Evolutionary conservation across 169 alveolate species (phyloP).

Genomic region (Babesia sp.): DNA sequence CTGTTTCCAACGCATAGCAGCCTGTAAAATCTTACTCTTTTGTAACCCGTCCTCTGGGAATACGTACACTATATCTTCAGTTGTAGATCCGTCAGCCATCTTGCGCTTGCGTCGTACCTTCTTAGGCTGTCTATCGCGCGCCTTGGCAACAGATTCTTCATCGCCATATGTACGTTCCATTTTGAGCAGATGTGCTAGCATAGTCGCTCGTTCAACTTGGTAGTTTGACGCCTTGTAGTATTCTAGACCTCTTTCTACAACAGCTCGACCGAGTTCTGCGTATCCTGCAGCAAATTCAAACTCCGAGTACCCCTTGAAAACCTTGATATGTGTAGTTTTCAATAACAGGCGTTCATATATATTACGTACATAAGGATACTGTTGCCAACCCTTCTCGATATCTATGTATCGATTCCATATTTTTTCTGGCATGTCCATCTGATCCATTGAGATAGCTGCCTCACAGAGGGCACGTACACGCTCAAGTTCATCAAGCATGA

Average conservation of each 20-base stretch:
- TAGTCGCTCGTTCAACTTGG: conserved; percentile 76
- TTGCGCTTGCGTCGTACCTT: conserved; percentile 73
- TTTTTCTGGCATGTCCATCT: conserved; percentile 91
- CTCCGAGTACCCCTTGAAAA: conserved; percentile 73
- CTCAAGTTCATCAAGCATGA: conserved; percentile 84
- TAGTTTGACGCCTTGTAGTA: conserved; percentile 69
- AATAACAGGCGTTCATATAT: conserved; percentile 88
- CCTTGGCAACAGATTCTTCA: conserved; percentile 61
- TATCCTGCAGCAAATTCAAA: conserved; percentile 71
- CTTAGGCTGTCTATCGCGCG: conserved; percentile 69
- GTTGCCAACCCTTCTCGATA: conserved; percentile 75
- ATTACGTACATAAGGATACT: conserved; percentile 78
- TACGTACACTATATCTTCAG: conserved; percentile 72
- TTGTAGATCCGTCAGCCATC: conserved; percentile 66
- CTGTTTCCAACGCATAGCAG: conserved; percentile 60
- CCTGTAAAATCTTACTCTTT: conserved; percentile 63
- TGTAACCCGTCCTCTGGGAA: conserved; percentile 80
- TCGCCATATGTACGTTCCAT: conserved; percentile 70
- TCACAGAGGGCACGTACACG: conserved; percentile 89
- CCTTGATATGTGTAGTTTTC: conserved; percentile 90
- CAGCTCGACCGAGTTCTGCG: conserved; percentile 68
- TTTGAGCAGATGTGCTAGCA: conserved; percentile 64
- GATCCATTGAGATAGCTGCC: conserved; percentile 81
- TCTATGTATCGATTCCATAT: conserved; percentile 83
- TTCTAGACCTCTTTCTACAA: conserved; percentile 75